Percentiles rank a stretch among this genome's conserved stretches.
Evolutionary conservation across 257 asterid genomes (phyloP).

Genomic region (Fraxinus quadrangulata): DNA sequence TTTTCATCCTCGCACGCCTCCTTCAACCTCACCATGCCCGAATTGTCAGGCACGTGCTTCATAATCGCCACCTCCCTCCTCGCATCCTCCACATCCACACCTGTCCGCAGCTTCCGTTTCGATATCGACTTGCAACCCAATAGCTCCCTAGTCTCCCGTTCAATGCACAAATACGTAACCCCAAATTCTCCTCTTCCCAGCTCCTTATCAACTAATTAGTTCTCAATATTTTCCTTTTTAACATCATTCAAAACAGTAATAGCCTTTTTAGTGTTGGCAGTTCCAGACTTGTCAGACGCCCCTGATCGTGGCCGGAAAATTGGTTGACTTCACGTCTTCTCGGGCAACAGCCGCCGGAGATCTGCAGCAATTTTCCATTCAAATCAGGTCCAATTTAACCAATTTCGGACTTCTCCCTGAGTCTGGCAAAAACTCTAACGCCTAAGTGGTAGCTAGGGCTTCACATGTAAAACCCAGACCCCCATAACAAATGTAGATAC

Average conservation of each 20-base stretch:
- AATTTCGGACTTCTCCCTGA: no score
- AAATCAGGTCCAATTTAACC: slow-evolving; percentile 6
- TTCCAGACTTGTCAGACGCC: slow-evolving; percentile 49
- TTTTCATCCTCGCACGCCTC: slow-evolving; percentile 93
- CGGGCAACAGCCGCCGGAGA: slow-evolving; percentile 94
- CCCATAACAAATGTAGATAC: no score
- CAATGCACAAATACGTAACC: slow-evolving; percentile 82
- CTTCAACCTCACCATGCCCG: slow-evolving; percentile 71
- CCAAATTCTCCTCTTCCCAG: slow-evolving; percentile 94
- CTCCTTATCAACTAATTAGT: slow-evolving; percentile 64
- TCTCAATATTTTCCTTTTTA: slow-evolving; percentile 67
- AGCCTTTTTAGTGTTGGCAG: slow-evolving; percentile 44
- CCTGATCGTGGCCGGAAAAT: slow-evolving; percentile 77
- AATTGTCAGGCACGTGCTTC: slow-evolving; percentile 82
- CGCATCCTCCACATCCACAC: slow-evolving; percentile 92
- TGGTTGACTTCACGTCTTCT: slow-evolving; percentile 77
- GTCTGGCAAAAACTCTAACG: slow-evolving; percentile 16
- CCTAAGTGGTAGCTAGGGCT: slow-evolving; percentile 30
- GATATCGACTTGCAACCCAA: slow-evolving; percentile 95
- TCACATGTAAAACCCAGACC: slow-evolving; percentile 42
- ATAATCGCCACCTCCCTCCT: slow-evolving; percentile 88
- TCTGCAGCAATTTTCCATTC: slow-evolving; percentile 82
- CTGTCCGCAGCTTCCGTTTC: slow-evolving; percentile 86
- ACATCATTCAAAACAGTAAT: slow-evolving; percentile 60
- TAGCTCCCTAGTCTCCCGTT: slow-evolving; percentile 65